Evolutionary conservation across 1,284 basidiomycete genomes (phyloP), one percentile per base, ranked within the genome.

Genomic region (Leccinum pachyderme): DNA sequence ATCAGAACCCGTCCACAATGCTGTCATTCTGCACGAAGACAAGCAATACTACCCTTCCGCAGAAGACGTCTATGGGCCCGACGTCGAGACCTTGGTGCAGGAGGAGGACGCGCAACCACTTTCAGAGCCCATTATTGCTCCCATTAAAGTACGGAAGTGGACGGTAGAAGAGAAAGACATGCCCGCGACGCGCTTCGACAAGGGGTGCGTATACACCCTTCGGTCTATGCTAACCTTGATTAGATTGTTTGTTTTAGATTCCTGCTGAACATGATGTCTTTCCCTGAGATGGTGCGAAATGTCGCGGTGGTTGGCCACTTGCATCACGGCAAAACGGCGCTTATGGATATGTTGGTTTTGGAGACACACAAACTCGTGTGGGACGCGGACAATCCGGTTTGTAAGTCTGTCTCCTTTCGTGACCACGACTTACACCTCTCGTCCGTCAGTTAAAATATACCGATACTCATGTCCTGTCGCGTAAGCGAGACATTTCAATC

Each of bases 1-100:
- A 57, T 51, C 60, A 88, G 89, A 86, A 67, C 86, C 87, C 47
- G 71, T 80, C 39, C 87, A 91, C 60, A 94, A 92, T 63, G 93
- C 95, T 49, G 91, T 98, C 29, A 75, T 98, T 47, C 77, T 98
- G 53, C 96, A 99, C 67, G 97, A 99, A 72, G 92, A 99, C 77
- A 99, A 99, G 74, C 91, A 95, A 72, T 99, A 99, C 76, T 99
- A 99, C 70, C 93, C 94, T 7, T 89, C 89, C 11, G 97, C 97
- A 0, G 80, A 81, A 53, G 93, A 98, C 49, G 86, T 96, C 1
- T 99, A 99, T 70, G 97, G 96, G 7, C 81, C 86, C 46, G 96
- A 89, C 56, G 96, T 99, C 24, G 96, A 99, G 75, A 91, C 96
- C 1, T 76, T 99, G 66, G 97, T 99, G 2, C 95, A 99, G 72